A percentile compares a stretch with the other conserved stretches of the same genome.
Evolutionary conservation across 148 eudicot genomes (phyloP).

Genomic region (Camellia sinensis): DNA sequence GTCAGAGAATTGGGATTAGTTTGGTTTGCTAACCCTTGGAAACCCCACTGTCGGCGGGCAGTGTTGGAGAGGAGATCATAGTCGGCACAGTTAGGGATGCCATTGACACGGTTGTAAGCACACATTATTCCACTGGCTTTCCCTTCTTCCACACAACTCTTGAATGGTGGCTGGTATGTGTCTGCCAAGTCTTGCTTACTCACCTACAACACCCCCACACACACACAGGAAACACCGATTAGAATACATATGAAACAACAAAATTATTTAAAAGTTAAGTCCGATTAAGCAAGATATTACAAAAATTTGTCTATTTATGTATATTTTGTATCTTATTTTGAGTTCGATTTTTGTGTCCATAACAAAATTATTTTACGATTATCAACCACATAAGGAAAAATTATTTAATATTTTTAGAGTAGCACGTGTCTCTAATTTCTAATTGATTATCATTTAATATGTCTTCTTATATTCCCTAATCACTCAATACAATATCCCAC

Average conservation of each 20-base stretch:
- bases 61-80: slow-evolving; percentile 56
- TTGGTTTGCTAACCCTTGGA: slow-evolving; percentile 52
- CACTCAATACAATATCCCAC: too few species aligned
- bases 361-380: too few species aligned
- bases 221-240: background rate
- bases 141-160: slow-evolving; percentile 66
- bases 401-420: too few species aligned
- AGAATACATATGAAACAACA: background rate
- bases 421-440: too few species aligned
- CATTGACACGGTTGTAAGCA: slow-evolving; percentile 82
- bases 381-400: too few species aligned
- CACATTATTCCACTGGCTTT: slow-evolving; percentile 97
- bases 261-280: too few species aligned
- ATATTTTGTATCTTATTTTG: too few species aligned
- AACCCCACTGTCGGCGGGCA: slow-evolving; percentile 76
- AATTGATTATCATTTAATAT: too few species aligned
- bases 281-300: too few species aligned
- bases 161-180: slow-evolving; percentile 87
- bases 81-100: slow-evolving; percentile 86
- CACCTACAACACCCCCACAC: slow-evolving; percentile 41
- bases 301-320: too few species aligned
- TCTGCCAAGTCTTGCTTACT: slow-evolving; percentile 89
- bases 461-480: too few species aligned
- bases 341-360: too few species aligned
- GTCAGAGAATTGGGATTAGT: background rate